A percentile compares a stretch with the other conserved stretches of the same genome.
Conservation (phyloP, 805 yeast genomes). For the Spathaspora boniae region DNA sequence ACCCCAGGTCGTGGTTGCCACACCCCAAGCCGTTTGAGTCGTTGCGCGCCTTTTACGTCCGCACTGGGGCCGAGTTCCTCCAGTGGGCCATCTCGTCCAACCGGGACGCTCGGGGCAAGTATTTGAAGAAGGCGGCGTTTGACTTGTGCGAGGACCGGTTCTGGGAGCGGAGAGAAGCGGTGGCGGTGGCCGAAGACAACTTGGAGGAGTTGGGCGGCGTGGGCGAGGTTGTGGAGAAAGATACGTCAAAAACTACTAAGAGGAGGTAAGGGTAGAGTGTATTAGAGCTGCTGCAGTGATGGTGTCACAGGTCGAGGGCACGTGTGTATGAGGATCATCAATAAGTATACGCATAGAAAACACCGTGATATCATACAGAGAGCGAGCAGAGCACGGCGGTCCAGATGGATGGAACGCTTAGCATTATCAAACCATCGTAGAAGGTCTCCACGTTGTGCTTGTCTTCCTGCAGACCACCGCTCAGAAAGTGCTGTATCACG, state of each 20-base stretch:
- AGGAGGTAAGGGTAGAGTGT: constrained; percentile 46
- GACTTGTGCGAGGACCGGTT: constrained; percentile 91
- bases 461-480: no score
- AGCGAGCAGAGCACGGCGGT: no score
- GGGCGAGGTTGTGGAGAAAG: constrained; percentile 80
- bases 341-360: background rate
- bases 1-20: constrained; percentile 93
- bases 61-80: constrained; percentile 82
- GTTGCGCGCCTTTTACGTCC: constrained; percentile 76
- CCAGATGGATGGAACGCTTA: constrained; percentile 3
- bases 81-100: constrained; percentile 92
- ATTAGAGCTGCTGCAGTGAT: no score
- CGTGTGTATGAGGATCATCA: no score
- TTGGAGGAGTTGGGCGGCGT: constrained; percentile 89
- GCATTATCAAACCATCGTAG: constrained; percentile 4
- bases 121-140: constrained; percentile 82
- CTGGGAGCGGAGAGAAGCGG: constrained; percentile 98
- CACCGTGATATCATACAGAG: background rate
- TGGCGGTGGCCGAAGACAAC: constrained; percentile 82
- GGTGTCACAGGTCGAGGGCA: no score
- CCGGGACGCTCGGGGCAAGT: constrained; percentile 83
- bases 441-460: no score
- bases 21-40: constrained; percentile 93
- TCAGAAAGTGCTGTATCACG: no score
- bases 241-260: constrained; percentile 45